Evolutionary conservation across 2,329 filamentous ascomycete species (phyloP), one percentile per base, ranked within the genome.

Genomic region (Coniella lustricola): DNA sequence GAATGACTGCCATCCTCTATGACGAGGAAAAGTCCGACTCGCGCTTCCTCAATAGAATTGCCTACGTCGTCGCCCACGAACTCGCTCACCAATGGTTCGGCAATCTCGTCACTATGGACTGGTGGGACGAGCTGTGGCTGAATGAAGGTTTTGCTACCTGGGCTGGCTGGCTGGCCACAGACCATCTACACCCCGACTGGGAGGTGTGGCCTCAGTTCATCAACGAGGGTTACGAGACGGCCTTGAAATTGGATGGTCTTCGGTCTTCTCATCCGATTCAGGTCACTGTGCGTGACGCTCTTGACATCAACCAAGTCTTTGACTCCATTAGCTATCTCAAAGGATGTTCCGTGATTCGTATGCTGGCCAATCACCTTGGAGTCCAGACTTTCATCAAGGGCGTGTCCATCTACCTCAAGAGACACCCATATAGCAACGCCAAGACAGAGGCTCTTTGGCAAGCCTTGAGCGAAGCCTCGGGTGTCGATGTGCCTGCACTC

Each of bases 141-240:
- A 97, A 97, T 66, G 91, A 97, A 68, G 90, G 90, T 12, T 98
- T 98, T 63, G 93, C 93, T 36, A 98, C 93, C 3, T 97, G 91
- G 91, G 91, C 96, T 37, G 93, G 91, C 45, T 98, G 91, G 91
- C 78, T 90, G 53, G 90, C 90, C 9, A 82, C 90, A 50, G 88
- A 97, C 63, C 79, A 94, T 63, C 81, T 97, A 48, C 88, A 97
- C 67, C 93, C 93, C 3, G 91, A 96, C 57, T 97, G 93, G 91
- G 84, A 97, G 60, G 86, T 97, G 29, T 98, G 93, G 93, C 85
- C 87, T 50, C 90, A 96, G 70, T 98, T 96, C 69, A 88, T 97
- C 60, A 89, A 89, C 69, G 93, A 97, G 73, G 87, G 86, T 60
- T 87, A 95, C 73, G 89, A 95, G 76, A 82, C 82, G 73, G 91